phyloP scores from a whole-genome alignment of 148 eudicot species.

The Rhododendron williamsianum region DNA sequence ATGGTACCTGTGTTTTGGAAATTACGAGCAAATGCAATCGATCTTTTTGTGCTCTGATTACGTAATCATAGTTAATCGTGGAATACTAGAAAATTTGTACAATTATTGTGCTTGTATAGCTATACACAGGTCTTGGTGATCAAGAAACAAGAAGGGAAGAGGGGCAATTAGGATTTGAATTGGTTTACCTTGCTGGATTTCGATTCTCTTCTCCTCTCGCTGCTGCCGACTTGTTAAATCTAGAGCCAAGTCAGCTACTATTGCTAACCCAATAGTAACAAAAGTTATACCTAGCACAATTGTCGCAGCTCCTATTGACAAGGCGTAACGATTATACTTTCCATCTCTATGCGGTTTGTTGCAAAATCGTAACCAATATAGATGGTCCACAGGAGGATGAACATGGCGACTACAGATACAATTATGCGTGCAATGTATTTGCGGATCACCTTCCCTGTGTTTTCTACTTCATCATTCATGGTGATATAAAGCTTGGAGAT shows the following conservation, averaged over 20 bases:
- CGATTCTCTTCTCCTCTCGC: not conserved
- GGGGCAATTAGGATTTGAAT: not conserved
- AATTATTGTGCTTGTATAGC: not conserved
- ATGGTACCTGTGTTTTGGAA: not conserved
- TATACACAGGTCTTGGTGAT: not conserved
- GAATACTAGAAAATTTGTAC: not conserved
- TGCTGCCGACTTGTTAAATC: slow-evolving; percentile 17
- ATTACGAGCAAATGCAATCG: not conserved
- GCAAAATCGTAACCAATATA: slow-evolving; percentile 23
- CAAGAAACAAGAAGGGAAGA: not conserved
- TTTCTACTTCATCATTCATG: not conserved
- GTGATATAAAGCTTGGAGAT: not conserved
- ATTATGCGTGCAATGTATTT: not conserved
- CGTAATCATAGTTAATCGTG: not conserved
- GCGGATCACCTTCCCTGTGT: not conserved
- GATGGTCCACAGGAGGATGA: slow-evolving; percentile 25
- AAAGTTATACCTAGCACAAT: slow-evolving; percentile 31
- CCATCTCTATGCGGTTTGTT: slow-evolving; percentile 9
- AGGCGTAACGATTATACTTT: slow-evolving; percentile 9
- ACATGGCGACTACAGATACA: slow-evolving; percentile 11
- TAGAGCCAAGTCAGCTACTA: slow-evolving; percentile 27
- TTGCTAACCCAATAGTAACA: slow-evolving; percentile 25
- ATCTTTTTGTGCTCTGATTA: not conserved
- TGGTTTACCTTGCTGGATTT: slow-evolving; percentile 24
- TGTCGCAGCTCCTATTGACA: slow-evolving; percentile 28